Conservation (phyloP, 1,284 basidiomycete species). For the Cutaneotrichosporon cyanovorans region DNA sequence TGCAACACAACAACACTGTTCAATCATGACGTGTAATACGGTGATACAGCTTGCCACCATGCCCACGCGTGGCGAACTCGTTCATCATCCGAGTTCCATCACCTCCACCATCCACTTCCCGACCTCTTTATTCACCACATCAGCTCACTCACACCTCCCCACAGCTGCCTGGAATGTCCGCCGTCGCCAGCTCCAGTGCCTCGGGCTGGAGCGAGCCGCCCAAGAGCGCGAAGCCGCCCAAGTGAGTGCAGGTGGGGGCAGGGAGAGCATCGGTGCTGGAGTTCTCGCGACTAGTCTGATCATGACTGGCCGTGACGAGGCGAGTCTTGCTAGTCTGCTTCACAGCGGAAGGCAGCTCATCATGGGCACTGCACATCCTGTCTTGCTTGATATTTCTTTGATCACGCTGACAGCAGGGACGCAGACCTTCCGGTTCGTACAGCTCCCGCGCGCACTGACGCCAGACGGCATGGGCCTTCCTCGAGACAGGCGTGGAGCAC, state of each 20-base stretch:
- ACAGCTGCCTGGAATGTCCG: conserved; percentile 5
- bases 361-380: neutral
- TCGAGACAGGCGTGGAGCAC: conserved; percentile 82
- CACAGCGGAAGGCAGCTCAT: no score
- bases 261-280: no score
- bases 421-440: conserved; percentile 25
- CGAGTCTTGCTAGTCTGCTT: no score
- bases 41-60: no score
- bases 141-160: neutral
- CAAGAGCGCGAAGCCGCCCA: conserved; percentile 31
- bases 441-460: neutral
- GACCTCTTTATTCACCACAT: neutral
- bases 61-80: no score
- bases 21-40: no score
- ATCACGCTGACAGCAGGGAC: conserved; percentile 23
- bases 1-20: no score
- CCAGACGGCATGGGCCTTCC: conserved; percentile 78
- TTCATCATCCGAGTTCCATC: no score
- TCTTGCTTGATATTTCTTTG: neutral
- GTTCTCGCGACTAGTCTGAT: no score
- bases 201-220: conserved; percentile 18
- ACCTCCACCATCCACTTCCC: neutral
- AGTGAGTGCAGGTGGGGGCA: conserved; percentile 27
- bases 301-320: no score
- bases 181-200: conserved; percentile 5